A percentile compares a stretch with the other conserved stretches of the same genome.
phyloP scores from a whole-genome alignment of 495 filamentous ascomycete genomes.

The Neurospora sp. region DNA sequence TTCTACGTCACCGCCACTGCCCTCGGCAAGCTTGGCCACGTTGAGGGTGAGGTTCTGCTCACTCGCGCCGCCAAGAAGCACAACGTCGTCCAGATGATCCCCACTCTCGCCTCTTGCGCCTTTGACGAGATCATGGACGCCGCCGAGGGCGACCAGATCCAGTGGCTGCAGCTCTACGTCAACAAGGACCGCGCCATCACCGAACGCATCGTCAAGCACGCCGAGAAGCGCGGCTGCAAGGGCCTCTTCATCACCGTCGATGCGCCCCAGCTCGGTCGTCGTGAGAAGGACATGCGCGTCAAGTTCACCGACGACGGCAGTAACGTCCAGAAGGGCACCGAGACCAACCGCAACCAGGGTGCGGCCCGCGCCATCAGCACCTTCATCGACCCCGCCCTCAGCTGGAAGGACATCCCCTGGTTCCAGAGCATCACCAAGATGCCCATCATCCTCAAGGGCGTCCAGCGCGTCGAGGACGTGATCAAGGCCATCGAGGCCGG shows the following conservation, averaged over 20 bases:
- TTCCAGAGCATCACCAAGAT: constrained; percentile 87
- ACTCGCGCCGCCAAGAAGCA: constrained; percentile 76
- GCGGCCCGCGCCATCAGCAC: constrained; percentile 83
- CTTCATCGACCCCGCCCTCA: constrained; percentile 88
- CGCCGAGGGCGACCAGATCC: constrained; percentile 65
- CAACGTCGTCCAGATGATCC: constrained; percentile 92
- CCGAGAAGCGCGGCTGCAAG: constrained; percentile 86
- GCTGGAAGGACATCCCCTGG: constrained; percentile 93
- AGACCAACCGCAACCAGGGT: constrained; percentile 80
- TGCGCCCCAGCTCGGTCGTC: constrained; percentile 85
- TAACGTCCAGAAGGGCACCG: constrained; percentile 62
- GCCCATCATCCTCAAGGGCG: constrained; percentile 95
- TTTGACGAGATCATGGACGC: constrained; percentile 97
- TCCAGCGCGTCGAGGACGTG: constrained; percentile 93
- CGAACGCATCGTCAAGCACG: constrained; percentile 79
- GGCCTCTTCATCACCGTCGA: constrained; percentile 98
- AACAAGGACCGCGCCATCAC: constrained; percentile 95
- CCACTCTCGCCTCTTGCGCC: constrained; percentile 92
- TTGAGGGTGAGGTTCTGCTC: constrained; percentile 83
- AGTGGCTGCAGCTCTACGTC: constrained; percentile 98
- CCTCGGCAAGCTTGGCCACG: constrained; percentile 81
- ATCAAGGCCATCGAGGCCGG: constrained; percentile 71
- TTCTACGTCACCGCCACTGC: constrained; percentile 93
- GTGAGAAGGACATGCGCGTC: constrained; percentile 90
- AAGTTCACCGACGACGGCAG: constrained; percentile 85